phyloP scores from a whole-genome alignment of 2,329 filamentous ascomycete species.

The Fusarium nematophilum region DNA sequence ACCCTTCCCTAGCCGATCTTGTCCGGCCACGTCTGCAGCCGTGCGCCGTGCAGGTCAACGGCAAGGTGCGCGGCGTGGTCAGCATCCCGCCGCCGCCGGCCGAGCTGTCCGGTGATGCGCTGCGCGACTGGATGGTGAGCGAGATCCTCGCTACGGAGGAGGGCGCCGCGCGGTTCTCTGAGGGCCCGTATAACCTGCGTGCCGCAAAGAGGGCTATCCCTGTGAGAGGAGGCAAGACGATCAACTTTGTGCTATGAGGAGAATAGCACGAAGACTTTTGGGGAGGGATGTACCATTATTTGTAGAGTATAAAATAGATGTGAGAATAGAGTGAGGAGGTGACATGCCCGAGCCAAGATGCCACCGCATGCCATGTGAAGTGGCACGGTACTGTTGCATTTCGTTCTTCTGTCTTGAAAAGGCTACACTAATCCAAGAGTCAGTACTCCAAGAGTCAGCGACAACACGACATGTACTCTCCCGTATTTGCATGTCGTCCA shows the following conservation, averaged over 20 bases:
- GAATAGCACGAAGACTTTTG: background rate
- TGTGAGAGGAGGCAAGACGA: constrained; percentile 72
- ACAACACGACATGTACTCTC: too few species aligned
- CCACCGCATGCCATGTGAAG: too few species aligned
- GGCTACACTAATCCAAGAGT: too few species aligned
- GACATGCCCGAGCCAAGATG: constrained; percentile 15
- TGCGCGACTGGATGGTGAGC: constrained; percentile 70
- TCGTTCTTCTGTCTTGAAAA: too few species aligned
- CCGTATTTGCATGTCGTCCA: too few species aligned
- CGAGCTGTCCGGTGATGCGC: constrained; percentile 54
- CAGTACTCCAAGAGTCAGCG: too few species aligned
- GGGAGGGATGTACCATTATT: constrained; percentile 17
- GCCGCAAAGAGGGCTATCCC: constrained; percentile 74
- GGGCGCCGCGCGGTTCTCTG: constrained; percentile 66
- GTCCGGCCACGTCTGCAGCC: constrained; percentile 62
- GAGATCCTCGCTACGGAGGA: constrained; percentile 71
- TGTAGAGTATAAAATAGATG: constrained; percentile 19
- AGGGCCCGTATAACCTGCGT: constrained; percentile 57
- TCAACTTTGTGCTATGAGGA: constrained; percentile 76
- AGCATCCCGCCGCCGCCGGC: constrained; percentile 66
- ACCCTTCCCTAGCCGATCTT: constrained; percentile 60
- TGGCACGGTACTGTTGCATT: too few species aligned
- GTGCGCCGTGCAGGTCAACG: constrained; percentile 82
- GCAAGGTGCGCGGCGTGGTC: constrained; percentile 78
- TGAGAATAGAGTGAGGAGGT: constrained; percentile 9